Conservation (phyloP, 1,284 basidiomycete genomes). For the Trichosporon sp. region DNA sequence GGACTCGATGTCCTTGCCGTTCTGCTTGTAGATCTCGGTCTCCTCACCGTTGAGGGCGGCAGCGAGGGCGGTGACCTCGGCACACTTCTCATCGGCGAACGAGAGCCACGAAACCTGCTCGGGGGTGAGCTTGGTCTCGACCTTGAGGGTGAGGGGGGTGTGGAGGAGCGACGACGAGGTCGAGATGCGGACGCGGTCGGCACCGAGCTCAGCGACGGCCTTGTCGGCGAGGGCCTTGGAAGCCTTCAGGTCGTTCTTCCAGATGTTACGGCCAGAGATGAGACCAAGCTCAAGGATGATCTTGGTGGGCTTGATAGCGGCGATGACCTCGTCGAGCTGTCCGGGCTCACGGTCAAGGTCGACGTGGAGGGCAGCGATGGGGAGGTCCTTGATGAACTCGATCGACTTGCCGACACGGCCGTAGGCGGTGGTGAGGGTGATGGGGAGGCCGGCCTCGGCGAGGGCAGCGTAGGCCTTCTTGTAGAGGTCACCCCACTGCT, state of each 20-base stretch:
- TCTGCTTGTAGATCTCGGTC: slow-evolving; percentile 70
- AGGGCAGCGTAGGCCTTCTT: slow-evolving; percentile 76
- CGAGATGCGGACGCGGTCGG: slow-evolving; percentile 84
- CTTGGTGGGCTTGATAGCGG: slow-evolving; percentile 74
- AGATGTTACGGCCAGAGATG: slow-evolving; percentile 98
- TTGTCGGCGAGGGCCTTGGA: slow-evolving; percentile 80
- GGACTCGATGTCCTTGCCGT: slow-evolving; percentile 86
- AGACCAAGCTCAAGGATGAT: slow-evolving; percentile 88
- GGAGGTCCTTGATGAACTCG: slow-evolving; percentile 84
- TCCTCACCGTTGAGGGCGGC: slow-evolving; percentile 74
- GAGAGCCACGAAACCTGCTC: slow-evolving; percentile 99
- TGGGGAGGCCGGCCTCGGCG: slow-evolving; percentile 76
- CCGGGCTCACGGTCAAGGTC: slow-evolving; percentile 90
- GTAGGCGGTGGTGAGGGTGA: slow-evolving; percentile 93
- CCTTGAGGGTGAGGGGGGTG: slow-evolving; percentile 90
- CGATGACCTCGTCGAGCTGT: slow-evolving; percentile 79
- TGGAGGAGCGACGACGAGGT: slow-evolving; percentile 98
- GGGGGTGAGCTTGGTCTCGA: slow-evolving; percentile 83
- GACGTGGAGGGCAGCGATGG: slow-evolving; percentile 90
- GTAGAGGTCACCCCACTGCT: slow-evolving; percentile 74
- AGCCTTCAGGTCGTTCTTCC: slow-evolving; percentile 92
- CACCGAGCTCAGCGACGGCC: slow-evolving; percentile 73
- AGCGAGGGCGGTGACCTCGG: slow-evolving; percentile 84
- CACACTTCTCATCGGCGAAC: slow-evolving; percentile 94
- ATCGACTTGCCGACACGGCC: slow-evolving; percentile 91